Evolutionary conservation across 2,329 filamentous ascomycete genomes (phyloP).

Genomic region (Rasamsonia emersonii): DNA sequence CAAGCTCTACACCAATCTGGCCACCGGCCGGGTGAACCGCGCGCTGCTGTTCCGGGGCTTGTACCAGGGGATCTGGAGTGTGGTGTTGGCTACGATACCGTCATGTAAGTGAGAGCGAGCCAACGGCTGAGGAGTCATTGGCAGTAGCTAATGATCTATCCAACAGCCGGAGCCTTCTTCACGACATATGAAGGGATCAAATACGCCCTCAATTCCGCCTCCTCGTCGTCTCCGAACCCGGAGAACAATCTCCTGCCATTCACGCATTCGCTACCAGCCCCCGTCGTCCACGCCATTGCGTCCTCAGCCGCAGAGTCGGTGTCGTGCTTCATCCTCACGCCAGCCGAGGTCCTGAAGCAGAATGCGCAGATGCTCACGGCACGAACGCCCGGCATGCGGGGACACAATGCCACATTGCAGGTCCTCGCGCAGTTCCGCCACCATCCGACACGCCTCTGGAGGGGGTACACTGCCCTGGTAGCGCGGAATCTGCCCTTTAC

Average conservation of each 20-base stretch:
- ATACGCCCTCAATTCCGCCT: slow-evolving; percentile 48
- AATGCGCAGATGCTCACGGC: slow-evolving; percentile 73
- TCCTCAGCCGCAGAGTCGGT: slow-evolving; percentile 73
- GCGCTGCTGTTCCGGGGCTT: slow-evolving; percentile 59
- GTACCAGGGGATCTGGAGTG: slow-evolving; percentile 80
- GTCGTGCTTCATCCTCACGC: slow-evolving; percentile 77
- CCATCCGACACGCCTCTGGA: slow-evolving; percentile 49
- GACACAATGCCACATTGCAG: slow-evolving; percentile 43
- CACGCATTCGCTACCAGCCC: slow-evolving; percentile 49
- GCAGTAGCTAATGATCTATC: neutral
- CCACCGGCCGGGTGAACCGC: slow-evolving; percentile 46
- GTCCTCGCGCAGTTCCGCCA: slow-evolving; percentile 50
- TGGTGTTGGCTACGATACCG: slow-evolving; percentile 81
- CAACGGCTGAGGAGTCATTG: neutral
- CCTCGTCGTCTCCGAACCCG: slow-evolving; percentile 14
- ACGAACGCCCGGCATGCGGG: slow-evolving; percentile 11
- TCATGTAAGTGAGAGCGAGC: slow-evolving; percentile 59
- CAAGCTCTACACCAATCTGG: slow-evolving; percentile 53
- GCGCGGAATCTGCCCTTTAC: slow-evolving; percentile 81
- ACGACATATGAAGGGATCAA: slow-evolving; percentile 80
- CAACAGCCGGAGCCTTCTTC: slow-evolving; percentile 72
- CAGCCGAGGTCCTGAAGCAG: slow-evolving; percentile 85
- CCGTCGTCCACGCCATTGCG: slow-evolving; percentile 63
- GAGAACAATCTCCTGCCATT: slow-evolving; percentile 11
- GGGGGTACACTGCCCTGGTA: slow-evolving; percentile 71